Evolutionary conservation across 495 filamentous ascomycete species (phyloP), one percentile per base, ranked within the genome.

Genomic region (Aspergillus kassunensis): DNA sequence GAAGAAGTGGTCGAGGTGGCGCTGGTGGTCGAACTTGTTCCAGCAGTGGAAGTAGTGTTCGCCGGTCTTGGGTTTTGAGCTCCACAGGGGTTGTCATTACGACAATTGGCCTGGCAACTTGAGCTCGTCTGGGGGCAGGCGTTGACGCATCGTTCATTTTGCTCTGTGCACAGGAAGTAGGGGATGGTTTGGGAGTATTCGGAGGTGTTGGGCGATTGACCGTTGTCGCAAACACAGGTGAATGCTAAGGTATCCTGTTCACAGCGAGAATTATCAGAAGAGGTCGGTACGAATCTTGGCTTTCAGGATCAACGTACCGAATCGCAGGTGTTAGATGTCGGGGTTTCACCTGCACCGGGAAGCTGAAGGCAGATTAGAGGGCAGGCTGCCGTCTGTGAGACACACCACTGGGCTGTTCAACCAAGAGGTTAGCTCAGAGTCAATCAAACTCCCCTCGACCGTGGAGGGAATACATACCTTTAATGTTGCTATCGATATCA

Each of bases 151-250:
- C 91, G 74, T 63, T 72, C 83, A 58, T 81, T 84, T 68, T 78
- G 80, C 64, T 86, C 78, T 12, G 79, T 81, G 79, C 91, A 96
- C 55, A 85, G 74, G 71, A 83, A 91, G 79, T 86, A 96, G 7
- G 91, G 89, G 24, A 96, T 79, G 5, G 91, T 96, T 62, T 87
- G 80, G 18, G 87, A 87, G 78, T 88, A 96, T 65, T 95, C 78
- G 57, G 86, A 80, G 19, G 87, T 68, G 64, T 95, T 95, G 55
- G 91, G 91, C 31, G 77, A 67, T 54, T 73, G 59, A 58, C 80
- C 78, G 71, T 92, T 86, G 62, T 72, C 77, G 76, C 91, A 96
- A 60, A 90, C 68, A 61, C 91, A 96, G 55, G 68, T 62, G 70
- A 87, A 96, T 34, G 57, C 67, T 25, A 96, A 77, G 3, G 78